Evolutionary conservation across 257 asterid genomes (phyloP), one percentile per base, ranked within the genome.

Genomic region (Avicennia marina): DNA sequence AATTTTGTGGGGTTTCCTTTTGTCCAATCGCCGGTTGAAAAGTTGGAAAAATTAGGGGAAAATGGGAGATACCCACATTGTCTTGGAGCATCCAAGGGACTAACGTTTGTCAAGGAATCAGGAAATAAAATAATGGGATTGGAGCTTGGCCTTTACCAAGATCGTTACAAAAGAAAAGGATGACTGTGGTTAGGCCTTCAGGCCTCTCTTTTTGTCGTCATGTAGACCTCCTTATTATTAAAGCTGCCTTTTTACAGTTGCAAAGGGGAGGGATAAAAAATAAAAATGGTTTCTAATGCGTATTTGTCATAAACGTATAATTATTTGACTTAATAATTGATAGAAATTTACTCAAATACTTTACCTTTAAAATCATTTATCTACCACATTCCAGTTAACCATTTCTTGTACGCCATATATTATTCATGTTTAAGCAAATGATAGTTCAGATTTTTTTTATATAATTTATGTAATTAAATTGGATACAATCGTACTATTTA

Each of bases 91-190:
- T 31, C 52, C 60, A 74, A 72, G 65, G 69, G 65, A 78, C 64
- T 87, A 74, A 72, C 71, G 94, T 84, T 84, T 90, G 98, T 87
- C 90, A 47, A n/a, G 75, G 95, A 86, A 86, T 86, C 88, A 36
- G 41, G 33, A 18, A 71, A 65, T 61, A 70, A 25, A 48, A 36
- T 4, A 39, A 46, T 10, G 6, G 13, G 16, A 1, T n/a, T 22
- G 40, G 9, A 21, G 32, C 56, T 72, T 72, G 74, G 68, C 67
- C 76, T 72, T 63, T 76, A 69, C 72, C 79, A 61, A 75, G 62
- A 70, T 53, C 55, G 25, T 71, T 69, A 73, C 69, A 78, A 70
- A 69, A 65, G 65, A 44, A 60, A 75, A 66, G 44, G 65, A 60
- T 65, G 68, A 68, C 54, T 60, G 58, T 21, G 57, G 53, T 53